Evolutionary conservation across 2,329 filamentous ascomycete species (phyloP).

Genomic region (Penicillium sp.): DNA sequence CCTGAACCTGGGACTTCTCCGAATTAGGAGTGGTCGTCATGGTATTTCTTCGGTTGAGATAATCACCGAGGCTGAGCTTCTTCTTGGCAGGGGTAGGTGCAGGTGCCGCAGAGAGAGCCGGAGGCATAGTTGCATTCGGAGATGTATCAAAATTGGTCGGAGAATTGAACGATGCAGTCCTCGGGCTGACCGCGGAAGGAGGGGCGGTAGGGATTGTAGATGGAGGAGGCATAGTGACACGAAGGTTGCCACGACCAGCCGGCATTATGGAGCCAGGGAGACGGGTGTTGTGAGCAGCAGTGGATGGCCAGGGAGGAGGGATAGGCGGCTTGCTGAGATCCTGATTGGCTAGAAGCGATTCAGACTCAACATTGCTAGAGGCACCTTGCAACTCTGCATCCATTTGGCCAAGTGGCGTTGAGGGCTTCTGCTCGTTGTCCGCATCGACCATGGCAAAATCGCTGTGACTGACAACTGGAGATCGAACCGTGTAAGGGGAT

Average conservation of each 20-base stretch:
- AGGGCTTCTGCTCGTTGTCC: neutral
- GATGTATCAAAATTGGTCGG: conserved; percentile 28
- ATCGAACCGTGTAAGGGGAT: conserved; percentile 9
- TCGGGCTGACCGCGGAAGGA: conserved; percentile 27
- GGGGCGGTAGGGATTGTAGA: conserved; percentile 20
- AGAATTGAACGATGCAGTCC: conserved; percentile 29
- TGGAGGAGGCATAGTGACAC: conserved; percentile 27
- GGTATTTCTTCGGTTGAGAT: conserved; percentile 44
- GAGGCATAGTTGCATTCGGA: conserved; percentile 20
- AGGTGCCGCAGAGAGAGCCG: conserved; percentile 30
- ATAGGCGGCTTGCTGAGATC: conserved; percentile 21
- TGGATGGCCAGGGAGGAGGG: conserved; percentile 37
- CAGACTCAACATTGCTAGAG: neutral
- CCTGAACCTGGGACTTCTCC: conserved; percentile 40
- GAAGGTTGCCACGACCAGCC: conserved; percentile 22
- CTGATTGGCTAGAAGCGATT: conserved; percentile 1
- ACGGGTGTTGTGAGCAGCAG: conserved; percentile 37
- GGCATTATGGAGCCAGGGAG: conserved; percentile 23
- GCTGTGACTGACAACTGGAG: conserved; percentile 4
- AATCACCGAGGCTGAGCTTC: conserved; percentile 52
- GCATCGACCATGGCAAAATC: conserved; percentile 6
- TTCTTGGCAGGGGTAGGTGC: conserved; percentile 51
- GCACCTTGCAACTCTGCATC: conserved; percentile 51
- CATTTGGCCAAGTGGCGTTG: conserved; percentile 15
- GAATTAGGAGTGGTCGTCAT: conserved; percentile 37